Evolutionary conservation across 768 basidiomycete species (phyloP).

Genomic region (Rhodotorula babjevae): DNA sequence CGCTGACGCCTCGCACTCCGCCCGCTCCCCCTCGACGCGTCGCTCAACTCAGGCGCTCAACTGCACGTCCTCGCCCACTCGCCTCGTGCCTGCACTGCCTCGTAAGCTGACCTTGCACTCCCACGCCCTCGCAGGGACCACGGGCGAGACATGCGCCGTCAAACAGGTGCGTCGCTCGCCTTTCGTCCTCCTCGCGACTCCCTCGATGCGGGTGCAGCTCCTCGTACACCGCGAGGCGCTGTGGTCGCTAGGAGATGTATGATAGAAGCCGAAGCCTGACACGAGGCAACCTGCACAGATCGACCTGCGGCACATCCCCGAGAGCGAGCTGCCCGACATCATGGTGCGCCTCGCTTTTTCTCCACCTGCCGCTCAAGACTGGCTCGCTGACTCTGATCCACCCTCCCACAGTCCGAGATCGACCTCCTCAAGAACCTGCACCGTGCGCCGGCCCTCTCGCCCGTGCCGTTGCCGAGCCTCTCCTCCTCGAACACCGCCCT

Average conservation of each 20-base stretch:
- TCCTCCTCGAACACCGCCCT: too few relatives aligned
- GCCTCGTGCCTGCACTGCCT: accelerated
- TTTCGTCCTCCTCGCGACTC: too few relatives aligned
- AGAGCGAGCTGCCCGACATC: conserved; percentile 88
- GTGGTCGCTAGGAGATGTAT: too few relatives aligned
- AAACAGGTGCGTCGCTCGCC: conserved; percentile 70
- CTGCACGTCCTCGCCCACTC: conserved; percentile 4
- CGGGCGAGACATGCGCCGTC: conserved; percentile 95
- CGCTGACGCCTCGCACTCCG: not conserved
- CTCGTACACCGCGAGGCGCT: too few relatives aligned
- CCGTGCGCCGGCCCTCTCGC: conserved; percentile 53
- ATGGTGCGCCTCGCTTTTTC: conserved; percentile 59
- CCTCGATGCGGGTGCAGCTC: not conserved
- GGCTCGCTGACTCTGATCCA: too few relatives aligned
- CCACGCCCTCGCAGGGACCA: conserved; percentile 59
- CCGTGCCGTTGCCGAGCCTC: too few relatives aligned
- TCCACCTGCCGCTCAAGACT: not conserved
- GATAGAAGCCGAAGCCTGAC: too few relatives aligned
- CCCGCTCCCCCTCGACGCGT: not conserved
- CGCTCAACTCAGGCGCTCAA: conserved; percentile 36
- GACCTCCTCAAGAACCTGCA: conserved; percentile 95
- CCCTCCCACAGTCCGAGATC: conserved; percentile 89
- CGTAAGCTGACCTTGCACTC: conserved; percentile 52
- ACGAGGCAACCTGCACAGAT: conserved; percentile 55
- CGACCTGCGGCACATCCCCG: conserved; percentile 85